phyloP scores from a whole-genome alignment of 2,329 filamentous ascomycete genomes.

The Cercospora sp. region DNA sequence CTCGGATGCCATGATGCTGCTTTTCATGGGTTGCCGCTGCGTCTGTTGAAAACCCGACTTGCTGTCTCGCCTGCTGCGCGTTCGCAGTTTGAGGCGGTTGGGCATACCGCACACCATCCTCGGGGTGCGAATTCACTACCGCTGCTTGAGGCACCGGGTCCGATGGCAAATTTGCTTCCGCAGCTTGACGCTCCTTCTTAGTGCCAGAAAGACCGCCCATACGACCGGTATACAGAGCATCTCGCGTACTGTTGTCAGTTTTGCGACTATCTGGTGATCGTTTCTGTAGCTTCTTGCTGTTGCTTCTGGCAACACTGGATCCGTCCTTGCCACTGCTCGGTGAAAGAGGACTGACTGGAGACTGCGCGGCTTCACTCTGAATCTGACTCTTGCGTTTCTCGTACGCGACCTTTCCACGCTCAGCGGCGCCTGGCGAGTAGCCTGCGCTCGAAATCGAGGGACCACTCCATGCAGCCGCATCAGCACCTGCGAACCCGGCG shows the following conservation, averaged over 20 bases:
- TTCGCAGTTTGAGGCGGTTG: slow-evolving; percentile 42
- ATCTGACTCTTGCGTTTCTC: slow-evolving; percentile 33
- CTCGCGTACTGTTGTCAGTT: slow-evolving; percentile 23
- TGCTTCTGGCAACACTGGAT: slow-evolving; percentile 33
- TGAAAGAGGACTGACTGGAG: slow-evolving; percentile 29
- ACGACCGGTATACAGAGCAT: slow-evolving; percentile 43
- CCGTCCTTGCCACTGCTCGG: slow-evolving; percentile 15
- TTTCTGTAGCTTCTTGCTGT: slow-evolving; percentile 39
- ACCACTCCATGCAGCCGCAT: slow-evolving; percentile 27
- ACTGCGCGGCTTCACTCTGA: slow-evolving; percentile 17
- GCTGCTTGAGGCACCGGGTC: slow-evolving; percentile 38
- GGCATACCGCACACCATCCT: slow-evolving; percentile 34
- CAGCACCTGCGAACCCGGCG: slow-evolving; percentile 37
- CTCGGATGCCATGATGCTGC: slow-evolving; percentile 39
- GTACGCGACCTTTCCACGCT: slow-evolving; percentile 36
- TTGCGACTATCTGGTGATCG: slow-evolving; percentile 17
- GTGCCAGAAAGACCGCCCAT: slow-evolving; percentile 36
- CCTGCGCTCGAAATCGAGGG: slow-evolving; percentile 18
- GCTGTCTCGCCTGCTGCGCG: slow-evolving; percentile 41
- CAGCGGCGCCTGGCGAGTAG: slow-evolving; percentile 19
- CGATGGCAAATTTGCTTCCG: slow-evolving; percentile 41
- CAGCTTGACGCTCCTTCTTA: slow-evolving; percentile 32
- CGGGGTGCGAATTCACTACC: slow-evolving; percentile 16
- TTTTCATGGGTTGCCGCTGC: slow-evolving; percentile 25
- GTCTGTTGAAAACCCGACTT: slow-evolving; percentile 43